Evolutionary conservation across 805 yeast species (phyloP).

Genomic region (Barnettozyma wickerhamii): DNA sequence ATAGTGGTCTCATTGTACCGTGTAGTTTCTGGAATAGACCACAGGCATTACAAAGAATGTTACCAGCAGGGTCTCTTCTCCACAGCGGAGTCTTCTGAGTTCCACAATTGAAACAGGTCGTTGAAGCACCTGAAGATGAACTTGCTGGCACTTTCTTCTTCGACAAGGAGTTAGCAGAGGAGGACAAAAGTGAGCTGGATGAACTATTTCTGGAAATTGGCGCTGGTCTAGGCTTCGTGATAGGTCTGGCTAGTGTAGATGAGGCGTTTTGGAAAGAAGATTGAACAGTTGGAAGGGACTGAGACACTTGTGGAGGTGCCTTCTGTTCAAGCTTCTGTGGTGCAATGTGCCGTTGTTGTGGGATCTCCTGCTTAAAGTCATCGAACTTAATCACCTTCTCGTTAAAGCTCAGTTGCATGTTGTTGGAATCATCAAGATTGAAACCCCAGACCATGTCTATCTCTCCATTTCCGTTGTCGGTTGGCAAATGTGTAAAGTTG

Average conservation of each 20-base stretch:
- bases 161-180: conserved; percentile 17
- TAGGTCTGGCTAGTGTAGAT: conserved; percentile 3
- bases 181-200: conserved; percentile 14
- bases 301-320: conserved; percentile 9
- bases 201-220: conserved; percentile 5
- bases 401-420: conserved; percentile 11
- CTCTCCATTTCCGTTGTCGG: conserved; percentile 33
- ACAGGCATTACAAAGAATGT: conserved; percentile 92
- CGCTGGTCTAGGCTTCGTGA: not conserved
- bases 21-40: conserved; percentile 87
- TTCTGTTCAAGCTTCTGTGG: conserved; percentile 10
- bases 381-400: conserved; percentile 16
- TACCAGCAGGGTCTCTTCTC: conserved; percentile 88
- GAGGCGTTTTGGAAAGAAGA: not conserved
- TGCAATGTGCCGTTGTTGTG: not conserved
- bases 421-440: conserved; percentile 26
- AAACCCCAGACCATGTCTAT: conserved; percentile 37
- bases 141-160: conserved; percentile 23
- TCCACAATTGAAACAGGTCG: conserved; percentile 77
- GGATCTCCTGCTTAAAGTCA: conserved; percentile 1
- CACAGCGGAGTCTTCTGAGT: conserved; percentile 90
- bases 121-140: conserved; percentile 11
- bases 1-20: conserved; percentile 87
- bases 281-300: conserved; percentile 6
- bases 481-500: no score